Conservation (phyloP, 345 rosid species). For the Hypericum androsaemum region DNA sequence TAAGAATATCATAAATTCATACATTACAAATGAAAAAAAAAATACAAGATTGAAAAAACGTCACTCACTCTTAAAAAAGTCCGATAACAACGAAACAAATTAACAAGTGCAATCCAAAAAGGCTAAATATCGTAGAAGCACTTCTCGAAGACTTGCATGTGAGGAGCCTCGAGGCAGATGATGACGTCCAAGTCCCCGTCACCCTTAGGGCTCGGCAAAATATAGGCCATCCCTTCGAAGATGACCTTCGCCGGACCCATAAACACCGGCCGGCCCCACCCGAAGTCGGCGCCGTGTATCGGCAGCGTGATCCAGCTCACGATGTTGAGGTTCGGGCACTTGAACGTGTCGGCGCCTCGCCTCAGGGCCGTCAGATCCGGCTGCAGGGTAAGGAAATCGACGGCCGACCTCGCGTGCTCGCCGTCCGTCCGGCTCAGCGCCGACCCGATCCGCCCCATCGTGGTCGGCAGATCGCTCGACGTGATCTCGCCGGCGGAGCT, state of each 20-base stretch:
- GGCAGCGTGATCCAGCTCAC: conserved; percentile 8
- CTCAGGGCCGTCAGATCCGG: neutral
- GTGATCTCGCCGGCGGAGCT: conserved; percentile 1
- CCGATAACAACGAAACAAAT: no score
- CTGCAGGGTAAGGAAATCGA: neutral
- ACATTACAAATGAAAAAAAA: no score
- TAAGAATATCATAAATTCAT: no score
- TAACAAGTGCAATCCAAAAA: no score
- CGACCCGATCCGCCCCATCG: neutral
- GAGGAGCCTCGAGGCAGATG: conserved; percentile 8
- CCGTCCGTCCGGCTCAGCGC: conserved; percentile 1
- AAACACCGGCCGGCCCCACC: conserved; percentile 9
- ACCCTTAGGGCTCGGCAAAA: neutral
- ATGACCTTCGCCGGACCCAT: neutral
- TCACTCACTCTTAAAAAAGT: no score
- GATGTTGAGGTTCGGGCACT: conserved; percentile 4
- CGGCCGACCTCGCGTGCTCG: conserved; percentile 11
- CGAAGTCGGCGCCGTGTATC: conserved; percentile 5
- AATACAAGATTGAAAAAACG: no score
- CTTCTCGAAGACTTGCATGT: conserved; percentile 5
- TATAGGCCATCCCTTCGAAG: conserved; percentile 1
- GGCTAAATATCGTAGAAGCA: neutral
- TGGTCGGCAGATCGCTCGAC: neutral
- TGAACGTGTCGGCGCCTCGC: neutral
- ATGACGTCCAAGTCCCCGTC: conserved; percentile 1